phyloP scores from a whole-genome alignment of 225 moss, liverwort and hornwort species.

The Asterella californica region DNA sequence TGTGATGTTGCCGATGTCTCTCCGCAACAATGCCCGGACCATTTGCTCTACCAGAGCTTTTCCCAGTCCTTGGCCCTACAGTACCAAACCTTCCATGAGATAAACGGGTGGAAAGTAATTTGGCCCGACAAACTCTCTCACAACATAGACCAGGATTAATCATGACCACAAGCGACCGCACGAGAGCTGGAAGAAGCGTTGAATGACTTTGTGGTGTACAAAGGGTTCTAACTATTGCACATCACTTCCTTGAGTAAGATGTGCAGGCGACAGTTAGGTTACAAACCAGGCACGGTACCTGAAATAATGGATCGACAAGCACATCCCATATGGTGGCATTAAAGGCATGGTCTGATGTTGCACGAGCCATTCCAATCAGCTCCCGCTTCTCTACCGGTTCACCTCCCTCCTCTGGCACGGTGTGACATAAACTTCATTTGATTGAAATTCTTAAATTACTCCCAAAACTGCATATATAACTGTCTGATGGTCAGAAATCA shows the following conservation, averaged over 20 bases:
- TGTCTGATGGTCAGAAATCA: background rate
- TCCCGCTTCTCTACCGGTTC: slow-evolving; percentile 62
- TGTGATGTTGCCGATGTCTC: slow-evolving; percentile 98
- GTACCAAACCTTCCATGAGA: background rate
- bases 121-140: no score
- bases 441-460: background rate
- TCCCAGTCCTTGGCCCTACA: slow-evolving; percentile 94
- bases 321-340: slow-evolving; percentile 99
- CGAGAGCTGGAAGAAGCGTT: background rate
- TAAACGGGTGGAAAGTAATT: background rate
- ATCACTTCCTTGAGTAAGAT: no score
- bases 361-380: slow-evolving; percentile 98
- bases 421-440: background rate
- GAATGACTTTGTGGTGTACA: background rate
- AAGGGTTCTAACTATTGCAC: background rate
- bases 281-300: slow-evolving; percentile 40
- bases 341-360: slow-evolving; percentile 97
- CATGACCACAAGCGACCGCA: background rate
- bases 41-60: slow-evolving; percentile 99
- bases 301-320: slow-evolving; percentile 91
- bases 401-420: slow-evolving; percentile 51
- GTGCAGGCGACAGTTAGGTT: background rate
- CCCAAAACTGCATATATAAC: background rate
- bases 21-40: slow-evolving; percentile 89
- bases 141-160: background rate